A percentile compares a stretch with the other conserved stretches of the same genome.
Conservation (phyloP, 2,329 filamentous ascomycete genomes). For the Rutstroemia sp. region DNA sequence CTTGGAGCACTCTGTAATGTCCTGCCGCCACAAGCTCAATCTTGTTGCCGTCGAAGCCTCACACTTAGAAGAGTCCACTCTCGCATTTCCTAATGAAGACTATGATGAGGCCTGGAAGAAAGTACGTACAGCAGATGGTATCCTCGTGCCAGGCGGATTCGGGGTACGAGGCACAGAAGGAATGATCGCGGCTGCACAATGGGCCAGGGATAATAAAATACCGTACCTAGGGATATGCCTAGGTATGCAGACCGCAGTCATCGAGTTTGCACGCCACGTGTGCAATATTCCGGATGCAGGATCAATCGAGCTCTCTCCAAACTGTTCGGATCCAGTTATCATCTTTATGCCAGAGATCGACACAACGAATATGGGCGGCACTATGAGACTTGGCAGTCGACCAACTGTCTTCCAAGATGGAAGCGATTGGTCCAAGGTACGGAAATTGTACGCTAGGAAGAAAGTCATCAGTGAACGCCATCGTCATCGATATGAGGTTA, state of each 20-base stretch:
- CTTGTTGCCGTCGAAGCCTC: conserved; percentile 80
- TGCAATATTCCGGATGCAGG: conserved; percentile 47
- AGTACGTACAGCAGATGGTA: conserved; percentile 59
- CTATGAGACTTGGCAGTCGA: conserved; percentile 72
- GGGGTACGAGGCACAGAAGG: conserved; percentile 76
- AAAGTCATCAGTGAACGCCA: conserved; percentile 46
- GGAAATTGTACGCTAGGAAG: conserved; percentile 56
- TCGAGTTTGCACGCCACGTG: conserved; percentile 76
- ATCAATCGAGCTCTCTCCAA: conserved; percentile 26
- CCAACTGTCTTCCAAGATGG: conserved; percentile 62
- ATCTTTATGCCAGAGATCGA: conserved; percentile 90
- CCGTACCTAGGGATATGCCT: conserved; percentile 88
- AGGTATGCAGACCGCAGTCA: conserved; percentile 68
- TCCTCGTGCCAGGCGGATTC: conserved; percentile 52
- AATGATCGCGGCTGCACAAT: conserved; percentile 82
- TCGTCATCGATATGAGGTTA: conserved; percentile 84
- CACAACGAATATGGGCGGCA: conserved; percentile 68
- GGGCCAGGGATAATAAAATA: conserved; percentile 71
- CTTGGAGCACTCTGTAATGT: conserved; percentile 87
- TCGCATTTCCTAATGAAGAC: conserved; percentile 55
- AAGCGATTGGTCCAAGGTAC: conserved; percentile 60
- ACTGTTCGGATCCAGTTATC: conserved; percentile 41
- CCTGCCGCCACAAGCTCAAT: conserved; percentile 69
- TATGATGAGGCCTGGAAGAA: conserved; percentile 83
- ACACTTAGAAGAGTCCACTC: conserved; percentile 64